Evolutionary conservation across 2,329 filamentous ascomycete species (phyloP).

Genomic region (Xylariaceae sp.): DNA sequence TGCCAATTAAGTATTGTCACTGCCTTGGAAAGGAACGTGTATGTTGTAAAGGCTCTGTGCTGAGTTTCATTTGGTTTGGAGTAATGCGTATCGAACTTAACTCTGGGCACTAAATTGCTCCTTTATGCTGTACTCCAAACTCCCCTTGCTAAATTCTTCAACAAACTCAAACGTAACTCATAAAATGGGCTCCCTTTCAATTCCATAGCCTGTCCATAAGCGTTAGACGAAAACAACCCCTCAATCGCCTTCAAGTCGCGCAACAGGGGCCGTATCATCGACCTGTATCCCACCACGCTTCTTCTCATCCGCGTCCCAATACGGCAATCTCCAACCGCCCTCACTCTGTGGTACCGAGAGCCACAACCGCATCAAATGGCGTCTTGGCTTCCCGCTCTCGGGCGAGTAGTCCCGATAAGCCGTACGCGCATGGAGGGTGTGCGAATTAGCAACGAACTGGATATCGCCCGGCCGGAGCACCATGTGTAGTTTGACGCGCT

Average conservation of each 20-base stretch:
- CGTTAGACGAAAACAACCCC: background rate
- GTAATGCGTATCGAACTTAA: no score
- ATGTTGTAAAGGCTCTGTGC: no score
- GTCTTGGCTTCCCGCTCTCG: slow-evolving; percentile 62
- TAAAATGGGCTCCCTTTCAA: no score
- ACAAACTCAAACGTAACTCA: no score
- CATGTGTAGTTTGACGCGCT: slow-evolving; percentile 76
- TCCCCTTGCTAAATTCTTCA: no score
- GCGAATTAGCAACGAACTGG: slow-evolving; percentile 78
- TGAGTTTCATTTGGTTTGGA: no score
- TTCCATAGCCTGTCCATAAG: no score
- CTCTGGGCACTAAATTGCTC: no score
- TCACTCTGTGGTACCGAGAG: slow-evolving; percentile 76
- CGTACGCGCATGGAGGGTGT: slow-evolving; percentile 78
- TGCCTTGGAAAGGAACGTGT: no score
- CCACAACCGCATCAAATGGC: slow-evolving; percentile 84
- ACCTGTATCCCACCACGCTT: slow-evolving; percentile 90
- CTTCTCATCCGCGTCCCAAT: slow-evolving; percentile 76
- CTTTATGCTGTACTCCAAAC: no score
- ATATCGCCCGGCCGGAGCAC: slow-evolving; percentile 83
- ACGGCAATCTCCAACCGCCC: slow-evolving; percentile 82
- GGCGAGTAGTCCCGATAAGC: slow-evolving; percentile 67
- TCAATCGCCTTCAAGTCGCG: slow-evolving; percentile 73
- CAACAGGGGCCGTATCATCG: slow-evolving; percentile 71
- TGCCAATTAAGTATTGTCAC: no score